These are phyloP conservation scores for Gremmenia infestans DNA, from an alignment of 2,329 filamentous ascomycete species.

Conservation along the genomic window DNA sequence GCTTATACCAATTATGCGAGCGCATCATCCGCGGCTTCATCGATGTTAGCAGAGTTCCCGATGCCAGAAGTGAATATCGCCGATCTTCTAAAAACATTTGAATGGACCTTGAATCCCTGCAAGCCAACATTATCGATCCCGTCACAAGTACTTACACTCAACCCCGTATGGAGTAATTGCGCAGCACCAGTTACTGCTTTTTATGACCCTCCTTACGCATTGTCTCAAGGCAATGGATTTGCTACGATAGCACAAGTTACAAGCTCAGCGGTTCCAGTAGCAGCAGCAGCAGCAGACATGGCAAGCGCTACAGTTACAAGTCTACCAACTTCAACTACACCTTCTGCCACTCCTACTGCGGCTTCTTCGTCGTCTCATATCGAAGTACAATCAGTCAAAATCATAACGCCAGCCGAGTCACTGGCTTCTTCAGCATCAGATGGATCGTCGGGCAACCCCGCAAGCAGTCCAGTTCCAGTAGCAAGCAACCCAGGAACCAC, in stretches of 20 bases:
- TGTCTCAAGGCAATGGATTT: not conserved
- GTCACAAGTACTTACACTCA: not conserved
- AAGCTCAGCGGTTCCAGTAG: not conserved
- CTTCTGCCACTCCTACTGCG: not conserved
- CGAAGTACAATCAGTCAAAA: not conserved
- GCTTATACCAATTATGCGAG: not conserved
- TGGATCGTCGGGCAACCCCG: not conserved
- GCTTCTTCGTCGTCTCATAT: not conserved
- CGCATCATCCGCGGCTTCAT: not conserved
- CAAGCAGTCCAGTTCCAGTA: not conserved
- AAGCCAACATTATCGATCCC: not conserved
- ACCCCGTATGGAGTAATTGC: not conserved
- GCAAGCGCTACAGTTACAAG: not conserved
- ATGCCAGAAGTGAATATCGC: not conserved
- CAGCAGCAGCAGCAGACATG: not conserved
- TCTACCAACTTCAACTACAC: not conserved
- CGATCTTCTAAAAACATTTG: not conserved
- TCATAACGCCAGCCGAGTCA: not conserved
- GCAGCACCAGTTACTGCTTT: not conserved
- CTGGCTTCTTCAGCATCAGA: not conserved
- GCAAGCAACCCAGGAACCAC: not conserved
- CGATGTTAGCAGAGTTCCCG: not conserved
- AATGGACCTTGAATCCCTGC: not conserved
- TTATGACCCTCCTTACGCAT: not conserved
- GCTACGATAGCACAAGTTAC: not conserved